Percentiles rank a stretch among this genome's conserved stretches.
These are phyloP conservation scores for Suillus paluster DNA, from an alignment of 768 basidiomycete species.

Conservation along the genomic window DNA sequence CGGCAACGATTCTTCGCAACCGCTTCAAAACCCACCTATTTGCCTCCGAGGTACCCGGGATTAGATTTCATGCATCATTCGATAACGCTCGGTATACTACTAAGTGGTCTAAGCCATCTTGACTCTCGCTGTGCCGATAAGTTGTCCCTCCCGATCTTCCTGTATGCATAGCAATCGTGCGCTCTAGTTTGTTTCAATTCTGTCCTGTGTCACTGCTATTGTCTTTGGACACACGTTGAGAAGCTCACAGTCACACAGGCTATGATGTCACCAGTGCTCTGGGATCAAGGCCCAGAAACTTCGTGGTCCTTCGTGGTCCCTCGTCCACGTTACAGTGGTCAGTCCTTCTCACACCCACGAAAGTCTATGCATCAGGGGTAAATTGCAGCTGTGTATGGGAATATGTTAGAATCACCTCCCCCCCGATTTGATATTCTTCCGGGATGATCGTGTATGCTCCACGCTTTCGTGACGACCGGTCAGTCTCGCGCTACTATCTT, in stretches of 20 bases:
- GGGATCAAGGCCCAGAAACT: not conserved
- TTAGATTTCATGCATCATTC: not conserved
- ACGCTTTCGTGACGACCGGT: slow-evolving; percentile 13
- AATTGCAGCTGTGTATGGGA: slow-evolving; percentile 14
- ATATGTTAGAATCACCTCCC: slow-evolving; percentile 8
- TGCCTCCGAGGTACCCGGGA: no score
- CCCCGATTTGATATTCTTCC: slow-evolving; percentile 14
- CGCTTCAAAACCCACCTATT: not conserved
- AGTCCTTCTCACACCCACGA: slow-evolving; percentile 11
- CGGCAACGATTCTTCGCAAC: not conserved
- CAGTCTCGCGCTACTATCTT: slow-evolving; percentile 11
- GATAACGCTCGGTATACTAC: not conserved
- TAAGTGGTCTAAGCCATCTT: not conserved
- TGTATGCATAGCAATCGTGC: not conserved
- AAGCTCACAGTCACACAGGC: not conserved
- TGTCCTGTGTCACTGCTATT: not conserved
- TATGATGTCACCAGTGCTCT: not conserved
- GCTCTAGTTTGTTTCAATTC: not conserved
- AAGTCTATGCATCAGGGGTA: slow-evolving; percentile 6
- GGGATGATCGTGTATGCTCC: slow-evolving; percentile 10
- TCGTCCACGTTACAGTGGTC: not conserved
- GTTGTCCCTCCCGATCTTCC: not conserved
- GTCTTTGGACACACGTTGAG: not conserved
- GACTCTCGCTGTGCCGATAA: not conserved
- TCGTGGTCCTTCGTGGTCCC: not conserved